Evolutionary conservation across 2,329 filamentous ascomycete species (phyloP).

Genomic region (Aureobasidium sp.): DNA sequence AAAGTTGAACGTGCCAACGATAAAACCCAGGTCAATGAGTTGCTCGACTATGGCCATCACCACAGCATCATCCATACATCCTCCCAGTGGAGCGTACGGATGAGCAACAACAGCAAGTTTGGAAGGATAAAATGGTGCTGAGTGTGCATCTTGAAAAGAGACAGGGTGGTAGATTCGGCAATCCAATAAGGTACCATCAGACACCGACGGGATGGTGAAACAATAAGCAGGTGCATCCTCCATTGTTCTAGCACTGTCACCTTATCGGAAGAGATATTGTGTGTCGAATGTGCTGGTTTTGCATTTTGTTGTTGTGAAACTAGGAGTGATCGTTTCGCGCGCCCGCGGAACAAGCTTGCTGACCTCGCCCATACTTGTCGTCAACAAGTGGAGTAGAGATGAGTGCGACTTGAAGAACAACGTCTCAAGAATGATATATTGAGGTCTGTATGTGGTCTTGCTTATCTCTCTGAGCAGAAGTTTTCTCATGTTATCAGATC

Average conservation of each 20-base stretch:
- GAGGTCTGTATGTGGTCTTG: too few relatives aligned
- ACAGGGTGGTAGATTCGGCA: slow-evolving; percentile 70
- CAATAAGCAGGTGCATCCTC: background rate
- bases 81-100: slow-evolving; percentile 83
- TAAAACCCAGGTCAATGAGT: slow-evolving; percentile 61
- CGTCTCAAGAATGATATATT: too few relatives aligned
- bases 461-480: too few relatives aligned
- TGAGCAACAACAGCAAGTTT: slow-evolving; percentile 69
- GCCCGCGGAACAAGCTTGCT: background rate
- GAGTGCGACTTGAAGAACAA: too few relatives aligned
- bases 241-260: background rate
- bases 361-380: background rate
- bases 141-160: background rate
- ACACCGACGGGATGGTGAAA: slow-evolving; percentile 76
- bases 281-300: background rate
- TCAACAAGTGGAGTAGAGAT: too few relatives aligned
- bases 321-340: background rate
- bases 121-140: slow-evolving; percentile 23
- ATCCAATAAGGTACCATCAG: slow-evolving; percentile 68
- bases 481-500: background rate
- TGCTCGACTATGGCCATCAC: slow-evolving; percentile 59
- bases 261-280: background rate
- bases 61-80: slow-evolving; percentile 74
- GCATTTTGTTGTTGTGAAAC: background rate
- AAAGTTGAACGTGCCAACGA: slow-evolving; percentile 90